Evolutionary conservation across 2,329 filamentous ascomycete species (phyloP), one percentile per base, ranked within the genome.

Genomic region (Claviceps maximensis): DNA sequence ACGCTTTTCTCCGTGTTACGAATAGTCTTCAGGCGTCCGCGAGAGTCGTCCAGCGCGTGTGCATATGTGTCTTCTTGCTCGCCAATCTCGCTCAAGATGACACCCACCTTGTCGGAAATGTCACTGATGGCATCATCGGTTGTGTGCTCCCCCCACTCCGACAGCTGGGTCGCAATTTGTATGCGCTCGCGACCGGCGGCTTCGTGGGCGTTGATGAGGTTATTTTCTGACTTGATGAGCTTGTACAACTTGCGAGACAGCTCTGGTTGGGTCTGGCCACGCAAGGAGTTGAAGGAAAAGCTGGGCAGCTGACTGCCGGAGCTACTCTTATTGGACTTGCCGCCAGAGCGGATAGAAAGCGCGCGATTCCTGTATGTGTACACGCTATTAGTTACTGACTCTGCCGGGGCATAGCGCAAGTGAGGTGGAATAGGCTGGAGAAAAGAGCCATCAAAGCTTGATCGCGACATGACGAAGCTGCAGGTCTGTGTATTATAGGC

Each of bases 1-100:
- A 98, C 91, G 59, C 87, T 94, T 71, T 86, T 85, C 74, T 98
- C 93, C 15, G 89, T 96, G 69, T 98, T 95, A 59, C 93, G 82
- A 60, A 98, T 94, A 59, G 87, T 80, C 78, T 98, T 98, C 67
- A 98, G 75, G 25, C 89, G 71, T 36, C 75, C 78, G 49, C 93
- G 80, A 59, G 86, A 88, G 57, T 95, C 89, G 67, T 98, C 93
- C 53, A 98, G 69, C 49, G 84, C 83, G 68, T 91, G 85, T 4
- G 90, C 88, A 68, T 90, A 97, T 47, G 77, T 65, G 60, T 96
- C 90, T 68, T 98, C 93, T 69, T 95, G 89, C 70, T 95, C 89
- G 51, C 89, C 93, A 56, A 98, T 82, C 74, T 97, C 93, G 23
- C 87, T 86, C 55, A 98, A 75, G 61, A 98, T 74, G 41, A 97